These are phyloP conservation scores for Pseudoturritis turrita DNA, from an alignment of 345 rosid genomes.

Conservation along the genomic window DNA sequence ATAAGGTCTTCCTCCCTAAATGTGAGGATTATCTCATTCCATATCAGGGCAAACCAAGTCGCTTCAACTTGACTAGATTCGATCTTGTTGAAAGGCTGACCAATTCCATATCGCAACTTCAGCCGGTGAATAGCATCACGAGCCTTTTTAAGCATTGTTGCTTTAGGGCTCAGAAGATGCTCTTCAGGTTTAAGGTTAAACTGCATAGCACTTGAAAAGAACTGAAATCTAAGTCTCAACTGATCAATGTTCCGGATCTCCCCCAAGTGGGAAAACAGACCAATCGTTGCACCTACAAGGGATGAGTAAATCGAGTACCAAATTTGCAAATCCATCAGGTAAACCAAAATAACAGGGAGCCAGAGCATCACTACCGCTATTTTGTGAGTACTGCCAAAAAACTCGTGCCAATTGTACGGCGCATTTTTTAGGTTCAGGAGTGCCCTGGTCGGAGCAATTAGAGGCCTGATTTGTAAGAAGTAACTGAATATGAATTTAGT, in stretches of 20 bases:
- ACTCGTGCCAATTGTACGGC: conserved; percentile 61
- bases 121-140: conserved; percentile 74
- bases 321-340: conserved; percentile 80
- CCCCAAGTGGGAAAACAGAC: conserved; percentile 82
- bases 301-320: conserved; percentile 86
- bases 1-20: conserved; percentile 90
- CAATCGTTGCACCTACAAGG: conserved; percentile 56
- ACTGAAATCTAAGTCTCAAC: conserved; percentile 88
- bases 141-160: conserved; percentile 63
- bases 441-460: conserved; percentile 61
- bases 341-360: conserved; percentile 73
- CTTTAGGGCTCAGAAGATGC: conserved; percentile 40
- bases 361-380: conserved; percentile 57
- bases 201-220: conserved; percentile 87
- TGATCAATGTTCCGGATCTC: conserved; percentile 84
- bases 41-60: conserved; percentile 76
- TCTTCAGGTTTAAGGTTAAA: conserved; percentile 88
- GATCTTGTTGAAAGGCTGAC: conserved; percentile 67
- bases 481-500: conserved; percentile 78
- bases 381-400: conserved; percentile 60
- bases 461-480: conserved; percentile 72
- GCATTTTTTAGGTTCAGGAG: conserved; percentile 36
- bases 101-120: conserved; percentile 80
- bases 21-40: conserved; percentile 75
- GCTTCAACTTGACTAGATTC: conserved; percentile 88